Evolutionary conservation across 2,329 filamentous ascomycete species (phyloP).

Genomic region (Didymella keratinophila): DNA sequence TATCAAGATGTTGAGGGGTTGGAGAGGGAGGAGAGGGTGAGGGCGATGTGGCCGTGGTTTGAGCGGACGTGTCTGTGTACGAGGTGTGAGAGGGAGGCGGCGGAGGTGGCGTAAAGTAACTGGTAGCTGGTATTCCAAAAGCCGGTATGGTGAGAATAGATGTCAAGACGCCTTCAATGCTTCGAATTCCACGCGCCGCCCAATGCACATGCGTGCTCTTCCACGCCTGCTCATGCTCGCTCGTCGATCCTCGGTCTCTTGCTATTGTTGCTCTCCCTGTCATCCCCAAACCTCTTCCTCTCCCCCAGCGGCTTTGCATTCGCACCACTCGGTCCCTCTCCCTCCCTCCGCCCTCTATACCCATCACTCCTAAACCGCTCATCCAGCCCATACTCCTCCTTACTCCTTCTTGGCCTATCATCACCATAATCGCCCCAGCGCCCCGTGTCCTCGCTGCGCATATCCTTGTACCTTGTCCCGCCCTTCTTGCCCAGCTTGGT

Average conservation of each 20-base stretch:
- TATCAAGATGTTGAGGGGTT: conserved; percentile 20
- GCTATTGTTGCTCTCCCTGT: conserved; percentile 52
- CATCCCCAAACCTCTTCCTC: conserved; percentile 57
- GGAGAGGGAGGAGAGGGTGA: conserved; percentile 10
- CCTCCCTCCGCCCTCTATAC: conserved; percentile 46
- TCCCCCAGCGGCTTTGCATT: conserved; percentile 76
- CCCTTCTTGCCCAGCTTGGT: conserved; percentile 93
- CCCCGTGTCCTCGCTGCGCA: conserved; percentile 90
- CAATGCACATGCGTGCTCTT: conserved; percentile 19
- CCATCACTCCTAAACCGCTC: conserved; percentile 74
- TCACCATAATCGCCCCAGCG: conserved; percentile 76
- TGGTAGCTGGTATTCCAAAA: too few species aligned
- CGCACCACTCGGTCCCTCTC: conserved; percentile 67
- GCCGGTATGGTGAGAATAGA: too few species aligned
- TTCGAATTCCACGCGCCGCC: conserved; percentile 14
- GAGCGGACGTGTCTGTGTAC: conserved; percentile 22
- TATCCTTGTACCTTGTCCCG: conserved; percentile 85
- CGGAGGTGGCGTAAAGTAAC: background rate
- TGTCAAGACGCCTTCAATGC: too few species aligned
- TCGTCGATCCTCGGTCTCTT: conserved; percentile 55
- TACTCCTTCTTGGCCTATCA: conserved; percentile 49
- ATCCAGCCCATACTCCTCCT: conserved; percentile 61
- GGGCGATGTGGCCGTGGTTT: conserved; percentile 28
- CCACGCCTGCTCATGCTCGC: background rate
- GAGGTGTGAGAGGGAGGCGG: conserved; percentile 17